These are phyloP conservation scores for Podosphaera xanthii DNA, from an alignment of 2,329 filamentous ascomycete species.

Conservation along the genomic window DNA sequence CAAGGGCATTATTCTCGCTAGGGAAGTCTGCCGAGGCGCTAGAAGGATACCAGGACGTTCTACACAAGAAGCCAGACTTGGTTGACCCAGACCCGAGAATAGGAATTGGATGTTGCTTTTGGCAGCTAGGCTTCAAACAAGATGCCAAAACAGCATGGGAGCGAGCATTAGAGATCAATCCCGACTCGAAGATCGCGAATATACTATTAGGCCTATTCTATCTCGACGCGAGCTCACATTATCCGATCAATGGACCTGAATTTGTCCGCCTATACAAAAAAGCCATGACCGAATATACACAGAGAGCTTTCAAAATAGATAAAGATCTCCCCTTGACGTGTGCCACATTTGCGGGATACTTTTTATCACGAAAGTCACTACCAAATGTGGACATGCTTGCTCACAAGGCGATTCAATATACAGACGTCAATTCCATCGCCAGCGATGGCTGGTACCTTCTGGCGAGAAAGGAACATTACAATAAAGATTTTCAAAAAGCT, in stretches of 20 bases:
- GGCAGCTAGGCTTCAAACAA: slow-evolving; percentile 87
- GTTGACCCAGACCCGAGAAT: slow-evolving; percentile 88
- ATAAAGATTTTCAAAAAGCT: slow-evolving; percentile 50
- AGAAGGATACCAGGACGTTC: slow-evolving; percentile 63
- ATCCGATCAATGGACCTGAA: slow-evolving; percentile 60
- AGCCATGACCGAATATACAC: slow-evolving; percentile 84
- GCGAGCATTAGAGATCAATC: slow-evolving; percentile 55
- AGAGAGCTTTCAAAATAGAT: slow-evolving; percentile 82
- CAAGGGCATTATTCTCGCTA: slow-evolving; percentile 66
- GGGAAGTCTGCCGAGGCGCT: slow-evolving; percentile 70
- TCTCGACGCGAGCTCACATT: slow-evolving; percentile 63
- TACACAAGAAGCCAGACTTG: slow-evolving; percentile 67
- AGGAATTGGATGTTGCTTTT: slow-evolving; percentile 89
- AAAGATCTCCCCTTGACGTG: slow-evolving; percentile 79
- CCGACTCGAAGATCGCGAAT: slow-evolving; percentile 72
- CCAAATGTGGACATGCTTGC: slow-evolving; percentile 67
- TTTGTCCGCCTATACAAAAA: slow-evolving; percentile 75
- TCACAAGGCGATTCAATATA: slow-evolving; percentile 82
- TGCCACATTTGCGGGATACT: slow-evolving; percentile 75
- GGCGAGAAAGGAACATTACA: slow-evolving; percentile 74
- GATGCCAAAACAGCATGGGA: slow-evolving; percentile 85
- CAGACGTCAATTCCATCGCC: slow-evolving; percentile 86
- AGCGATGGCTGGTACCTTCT: slow-evolving; percentile 96
- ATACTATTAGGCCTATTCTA: slow-evolving; percentile 80
- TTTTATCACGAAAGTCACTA: slow-evolving; percentile 61